These are phyloP conservation scores for Yamadazyma scolyti DNA, from an alignment of 805 yeast genomes.

Conservation along the genomic window DNA sequence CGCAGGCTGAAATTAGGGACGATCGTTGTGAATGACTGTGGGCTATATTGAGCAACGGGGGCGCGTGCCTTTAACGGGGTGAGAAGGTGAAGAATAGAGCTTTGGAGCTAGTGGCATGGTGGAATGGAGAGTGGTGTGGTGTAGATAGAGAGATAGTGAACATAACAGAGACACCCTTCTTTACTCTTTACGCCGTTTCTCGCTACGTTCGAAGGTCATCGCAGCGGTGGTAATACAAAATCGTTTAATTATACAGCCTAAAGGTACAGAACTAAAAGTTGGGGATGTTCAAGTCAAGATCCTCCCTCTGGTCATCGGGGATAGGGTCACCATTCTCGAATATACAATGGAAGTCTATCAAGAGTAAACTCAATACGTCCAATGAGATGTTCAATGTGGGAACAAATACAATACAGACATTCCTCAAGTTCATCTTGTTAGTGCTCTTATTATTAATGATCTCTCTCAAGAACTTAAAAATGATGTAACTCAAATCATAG, in stretches of 20 bases:
- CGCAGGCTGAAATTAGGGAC: no score
- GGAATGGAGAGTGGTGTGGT: no score
- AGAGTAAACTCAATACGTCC: conserved; percentile 53
- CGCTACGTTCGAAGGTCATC: no score
- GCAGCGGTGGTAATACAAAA: background rate
- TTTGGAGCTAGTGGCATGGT: no score
- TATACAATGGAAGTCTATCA: conserved; percentile 59
- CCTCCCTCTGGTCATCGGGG: conserved; percentile 41
- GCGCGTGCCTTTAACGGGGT: no score
- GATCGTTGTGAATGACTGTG: no score
- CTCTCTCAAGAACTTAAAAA: conserved; percentile 65
- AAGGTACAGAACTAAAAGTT: conserved; percentile 21
- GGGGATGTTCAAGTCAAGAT: conserved; percentile 53
- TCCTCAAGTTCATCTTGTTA: conserved; percentile 83
- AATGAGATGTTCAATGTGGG: conserved; percentile 73
- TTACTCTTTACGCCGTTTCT: no score
- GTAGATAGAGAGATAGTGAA: no score
- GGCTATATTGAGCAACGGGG: no score
- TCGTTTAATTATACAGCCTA: background rate
- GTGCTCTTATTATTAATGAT: conserved; percentile 57
- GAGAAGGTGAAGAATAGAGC: no score
- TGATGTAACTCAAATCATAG: conserved; percentile 54
- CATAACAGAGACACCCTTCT: no score
- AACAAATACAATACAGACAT: conserved; percentile 75
- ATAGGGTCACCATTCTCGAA: conserved; percentile 51